These are phyloP conservation scores for Dactylis glomerata DNA, from an alignment of 176 grass and related monocot species.

Conservation along the genomic window DNA sequence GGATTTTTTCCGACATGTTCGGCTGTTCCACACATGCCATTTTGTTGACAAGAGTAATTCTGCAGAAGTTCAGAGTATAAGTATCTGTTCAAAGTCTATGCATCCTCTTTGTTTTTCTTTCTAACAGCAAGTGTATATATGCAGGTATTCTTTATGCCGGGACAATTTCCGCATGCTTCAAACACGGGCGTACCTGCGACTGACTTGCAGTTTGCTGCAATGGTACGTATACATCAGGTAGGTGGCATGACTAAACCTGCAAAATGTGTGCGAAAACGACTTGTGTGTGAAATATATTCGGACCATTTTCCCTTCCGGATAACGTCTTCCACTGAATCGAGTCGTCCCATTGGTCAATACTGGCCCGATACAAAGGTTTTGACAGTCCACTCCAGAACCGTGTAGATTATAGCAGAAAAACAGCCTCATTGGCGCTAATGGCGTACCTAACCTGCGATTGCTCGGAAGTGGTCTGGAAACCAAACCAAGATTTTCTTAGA, in stretches of 20 bases:
- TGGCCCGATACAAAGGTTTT: not conserved
- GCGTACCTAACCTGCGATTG: too few relatives aligned
- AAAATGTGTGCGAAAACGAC: constrained; percentile 19
- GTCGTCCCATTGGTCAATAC: not conserved
- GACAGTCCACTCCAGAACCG: not conserved
- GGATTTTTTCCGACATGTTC: too few relatives aligned
- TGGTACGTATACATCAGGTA: too few relatives aligned
- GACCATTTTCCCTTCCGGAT: not conserved
- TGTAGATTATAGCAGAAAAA: not conserved
- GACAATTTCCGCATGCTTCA: not conserved
- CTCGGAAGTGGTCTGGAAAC: too few relatives aligned
- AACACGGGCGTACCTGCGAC: not conserved
- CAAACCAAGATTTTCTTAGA: too few relatives aligned
- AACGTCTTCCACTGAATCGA: not conserved
- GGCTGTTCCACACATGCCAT: too few relatives aligned
- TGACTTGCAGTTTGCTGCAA: not conserved
- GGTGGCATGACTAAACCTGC: not conserved
- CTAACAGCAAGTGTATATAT: too few relatives aligned
- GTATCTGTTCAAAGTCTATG: too few relatives aligned
- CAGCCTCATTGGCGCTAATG: not conserved
- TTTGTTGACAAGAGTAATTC: too few relatives aligned
- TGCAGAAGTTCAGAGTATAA: too few relatives aligned
- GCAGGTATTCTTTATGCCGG: not conserved
- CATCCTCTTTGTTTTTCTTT: too few relatives aligned
- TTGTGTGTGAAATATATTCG: not conserved